Evolutionary conservation across 805 yeast species (phyloP), one percentile per base, ranked within the genome.

Genomic region (Nakazawaea wyomingensis): DNA sequence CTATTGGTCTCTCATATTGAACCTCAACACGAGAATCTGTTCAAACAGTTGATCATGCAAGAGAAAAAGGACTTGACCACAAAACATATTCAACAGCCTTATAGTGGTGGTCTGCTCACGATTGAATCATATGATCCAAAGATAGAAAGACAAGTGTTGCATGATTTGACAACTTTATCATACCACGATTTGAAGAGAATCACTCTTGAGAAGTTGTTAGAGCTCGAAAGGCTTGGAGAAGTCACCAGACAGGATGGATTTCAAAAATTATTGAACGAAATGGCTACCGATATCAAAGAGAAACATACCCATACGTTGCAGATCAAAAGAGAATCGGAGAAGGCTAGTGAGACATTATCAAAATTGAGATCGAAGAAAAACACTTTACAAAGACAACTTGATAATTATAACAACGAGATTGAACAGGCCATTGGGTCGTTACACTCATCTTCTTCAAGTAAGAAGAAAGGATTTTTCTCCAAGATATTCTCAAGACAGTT

Each of bases 181-280:
- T 93, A 83, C 60, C 83, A 85, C 34, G 87, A 84, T 36, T 68
- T 93, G 54, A 93, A 91, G 61, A 81, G 78, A 47, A 64, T 77
- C 51, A 82, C 95, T 0, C 63, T 93, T 28, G 89, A 84, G 51
- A 74, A 82, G 45, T 72, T 91, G 3, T 66, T 89, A 41, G 87
- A 87, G 52, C 65, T 93, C 39, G 97, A 91, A 55, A 58, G 71
- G 1, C 61, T 76, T 56, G 89, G 87, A 2, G 61, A 70, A 31
- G 71, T 90, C 7, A 68, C 82, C 3, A 72, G 95, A 46, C 65
- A 71, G 26, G 78, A 87, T 55, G 78, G 83, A 16, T 87, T 80
- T 60, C 98, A 93, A 57, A 80, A 76, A 18, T 56, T 93, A 11
- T 62, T 93, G 46, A 88, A 89, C 54, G 87, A 85, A 49, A 82